Evolutionary conservation across 2,329 filamentous ascomycete species (phyloP), one percentile per base, ranked within the genome.

Genomic region (Xylaria polymorpha): DNA sequence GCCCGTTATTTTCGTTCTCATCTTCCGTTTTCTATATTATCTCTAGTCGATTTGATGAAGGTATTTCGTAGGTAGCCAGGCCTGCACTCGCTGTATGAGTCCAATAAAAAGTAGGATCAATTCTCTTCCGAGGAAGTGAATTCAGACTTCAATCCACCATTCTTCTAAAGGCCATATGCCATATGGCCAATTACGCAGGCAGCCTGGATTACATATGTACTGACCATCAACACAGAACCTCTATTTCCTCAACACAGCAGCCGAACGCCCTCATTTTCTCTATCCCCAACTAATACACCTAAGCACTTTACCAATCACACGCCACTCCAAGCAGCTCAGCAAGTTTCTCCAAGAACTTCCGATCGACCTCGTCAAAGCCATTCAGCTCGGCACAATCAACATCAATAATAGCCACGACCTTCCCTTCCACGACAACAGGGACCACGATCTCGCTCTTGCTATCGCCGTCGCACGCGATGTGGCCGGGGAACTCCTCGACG

Each of bases 371-470:
- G 72, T 93, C 88, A 73, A 94, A 94, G 0, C 92, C 92, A 15
- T 86, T 80, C 61, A 86, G 73, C 43, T 86, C 87, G 0, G 90
- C 88, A 77, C 93, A 95, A 79, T 96, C 93, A 29, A 95, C 84
- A 76, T 96, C 93, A 68, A 96, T 93, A 71, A 95, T 92, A 2
- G 89, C 92, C 25, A 92, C 89, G 6, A 91, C 81, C 82, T 87
- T 83, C 12, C 72, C 76, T 12, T 71, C 75, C 5, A 76, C 77
- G 5, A 91, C 72, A 70, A 95, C 86, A 1, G 93, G 93, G 58
- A 95, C 92, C 20, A 96, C 93, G 77, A 96, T 90, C 83, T 96
- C 93, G 77, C 92, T 94, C 81, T 84, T 87, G 75, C 88, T 93
- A 66, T 88, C 90, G 4, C 88, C 87, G 79, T 96, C 93, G 78